phyloP scores from a whole-genome alignment of 2,329 filamentous ascomycete genomes.

The Xylariales sp. region DNA sequence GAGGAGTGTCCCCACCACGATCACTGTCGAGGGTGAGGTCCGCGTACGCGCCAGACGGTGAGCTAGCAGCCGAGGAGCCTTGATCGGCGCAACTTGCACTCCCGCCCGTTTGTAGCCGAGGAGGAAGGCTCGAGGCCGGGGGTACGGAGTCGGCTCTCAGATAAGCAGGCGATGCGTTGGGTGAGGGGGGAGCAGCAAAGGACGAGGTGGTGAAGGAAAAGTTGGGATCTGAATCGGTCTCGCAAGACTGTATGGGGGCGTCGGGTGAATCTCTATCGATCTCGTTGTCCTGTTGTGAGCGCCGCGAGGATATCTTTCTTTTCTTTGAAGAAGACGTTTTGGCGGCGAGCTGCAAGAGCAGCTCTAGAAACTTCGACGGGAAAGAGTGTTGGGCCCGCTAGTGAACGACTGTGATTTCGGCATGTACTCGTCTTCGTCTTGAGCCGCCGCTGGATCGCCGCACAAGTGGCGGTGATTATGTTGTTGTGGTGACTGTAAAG shows the following conservation, averaged over 20 bases:
- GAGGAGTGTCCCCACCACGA: conserved; percentile 38
- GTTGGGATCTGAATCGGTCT: conserved; percentile 41
- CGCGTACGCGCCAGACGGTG: conserved; percentile 52
- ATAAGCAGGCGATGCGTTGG: conserved; percentile 32
- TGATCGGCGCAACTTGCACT: conserved; percentile 42
- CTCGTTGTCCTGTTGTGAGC: conserved; percentile 37
- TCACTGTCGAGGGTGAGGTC: conserved; percentile 55
- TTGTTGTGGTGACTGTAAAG: too few relatives aligned
- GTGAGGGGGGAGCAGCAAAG: conserved; percentile 30
- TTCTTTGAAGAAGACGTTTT: conserved; percentile 72
- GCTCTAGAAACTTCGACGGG: conserved; percentile 46
- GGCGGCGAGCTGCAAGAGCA: conserved; percentile 63
- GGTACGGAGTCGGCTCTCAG: conserved; percentile 27
- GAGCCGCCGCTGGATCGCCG: too few relatives aligned
- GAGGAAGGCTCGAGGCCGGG: conserved; percentile 47
- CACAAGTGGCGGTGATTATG: too few relatives aligned
- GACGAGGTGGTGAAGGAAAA: conserved; percentile 51
- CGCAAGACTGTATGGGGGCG: conserved; percentile 48
- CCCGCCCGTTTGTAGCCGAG: conserved; percentile 43
- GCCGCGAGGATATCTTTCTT: conserved; percentile 57
- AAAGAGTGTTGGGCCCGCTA: too few relatives aligned
- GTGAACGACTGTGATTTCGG: too few relatives aligned
- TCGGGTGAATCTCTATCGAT: conserved; percentile 31
- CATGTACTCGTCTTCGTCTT: too few relatives aligned
- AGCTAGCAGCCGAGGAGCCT: conserved; percentile 52